Conservation (phyloP, 768 basidiomycete species). For the Lactarius deliciosus region DNA sequence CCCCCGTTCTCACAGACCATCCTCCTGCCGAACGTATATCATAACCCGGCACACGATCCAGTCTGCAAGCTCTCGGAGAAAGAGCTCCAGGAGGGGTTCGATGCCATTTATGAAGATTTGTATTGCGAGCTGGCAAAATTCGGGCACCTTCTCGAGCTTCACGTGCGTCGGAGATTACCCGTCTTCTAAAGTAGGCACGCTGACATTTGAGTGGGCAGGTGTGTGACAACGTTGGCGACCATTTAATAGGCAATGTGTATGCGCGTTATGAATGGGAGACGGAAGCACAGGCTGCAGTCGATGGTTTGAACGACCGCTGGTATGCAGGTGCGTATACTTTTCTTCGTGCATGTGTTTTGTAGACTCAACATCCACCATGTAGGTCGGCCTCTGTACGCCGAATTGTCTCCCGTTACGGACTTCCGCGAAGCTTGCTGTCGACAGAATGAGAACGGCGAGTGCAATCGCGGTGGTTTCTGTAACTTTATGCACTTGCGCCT, state of each 20-base stretch:
- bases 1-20: slow-evolving; percentile 98
- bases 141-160: slow-evolving; percentile 92
- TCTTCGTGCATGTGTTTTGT: slow-evolving; percentile 9
- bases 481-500: slow-evolving; percentile 98
- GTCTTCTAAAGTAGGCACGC: neutral
- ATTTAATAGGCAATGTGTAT: slow-evolving; percentile 96
- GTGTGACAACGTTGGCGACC: slow-evolving; percentile 99
- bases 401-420: slow-evolving; percentile 96
- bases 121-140: slow-evolving; percentile 95
- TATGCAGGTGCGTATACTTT: slow-evolving; percentile 76
- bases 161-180: slow-evolving; percentile 52
- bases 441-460: slow-evolving; percentile 98
- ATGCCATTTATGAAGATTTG: slow-evolving; percentile 92
- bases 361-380: neutral
- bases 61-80: slow-evolving; percentile 84
- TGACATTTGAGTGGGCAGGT: slow-evolving; percentile 47
- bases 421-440: slow-evolving; percentile 98
- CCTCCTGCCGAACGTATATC: slow-evolving; percentile 94
- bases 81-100: slow-evolving; percentile 88
- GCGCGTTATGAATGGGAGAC: slow-evolving; percentile 99
- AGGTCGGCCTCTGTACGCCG: slow-evolving; percentile 96
- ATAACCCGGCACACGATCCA: slow-evolving; percentile 94
- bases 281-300: slow-evolving; percentile 91
- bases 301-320: slow-evolving; percentile 94
- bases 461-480: slow-evolving; percentile 97